Evolutionary conservation across 768 basidiomycete genomes (phyloP), one percentile per base, ranked within the genome.

Genomic region (Suillus brevipes): DNA sequence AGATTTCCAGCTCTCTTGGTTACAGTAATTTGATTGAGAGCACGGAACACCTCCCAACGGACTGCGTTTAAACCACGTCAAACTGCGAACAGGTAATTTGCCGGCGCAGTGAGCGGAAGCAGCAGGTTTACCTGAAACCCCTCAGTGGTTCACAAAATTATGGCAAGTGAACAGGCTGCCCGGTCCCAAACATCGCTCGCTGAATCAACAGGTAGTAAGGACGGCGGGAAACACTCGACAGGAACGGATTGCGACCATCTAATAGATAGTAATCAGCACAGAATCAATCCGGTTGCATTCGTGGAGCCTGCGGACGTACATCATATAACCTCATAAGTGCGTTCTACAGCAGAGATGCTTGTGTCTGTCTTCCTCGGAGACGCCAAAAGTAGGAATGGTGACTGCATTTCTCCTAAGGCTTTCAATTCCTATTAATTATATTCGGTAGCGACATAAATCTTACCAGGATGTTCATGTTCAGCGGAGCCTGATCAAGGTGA

Each of bases 151-250:
- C 34, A n/a, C 20, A 23, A 23, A 55, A 31, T 31, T 2, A 31
- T 31, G 31, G 31, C 31, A 31, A 13, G n/a, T n/a, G 0, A 2
- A 65, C 23, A 0, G 67, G 64, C 1, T 13, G 7, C 10, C 65
- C 71, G 74, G 69, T 87, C 79, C 79, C 77, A 82, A 0, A 79
- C 73, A 10, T 80, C 74, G 1, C 72, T 69, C 5, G 77, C 84
- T 77, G 40, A 12, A n/a, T 12, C 31, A 34, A 34, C 10, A 53
- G 53, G 31, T 55, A 7, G 34, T 12, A 6, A 55, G 12, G 4
- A 18, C n/a, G n/a, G 55, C 16, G n/a, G 12, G 23, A 36, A 55
- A 34, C 20, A 70, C 68, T 60, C 4, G 28, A 42, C 7, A 65
- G n/a, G 36, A 68, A 28, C 4, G 47, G 4, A 10, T 25, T 3